These are phyloP conservation scores for Vachellia pachyceras DNA, from an alignment of 306 rosid species.

Conservation along the genomic window DNA sequence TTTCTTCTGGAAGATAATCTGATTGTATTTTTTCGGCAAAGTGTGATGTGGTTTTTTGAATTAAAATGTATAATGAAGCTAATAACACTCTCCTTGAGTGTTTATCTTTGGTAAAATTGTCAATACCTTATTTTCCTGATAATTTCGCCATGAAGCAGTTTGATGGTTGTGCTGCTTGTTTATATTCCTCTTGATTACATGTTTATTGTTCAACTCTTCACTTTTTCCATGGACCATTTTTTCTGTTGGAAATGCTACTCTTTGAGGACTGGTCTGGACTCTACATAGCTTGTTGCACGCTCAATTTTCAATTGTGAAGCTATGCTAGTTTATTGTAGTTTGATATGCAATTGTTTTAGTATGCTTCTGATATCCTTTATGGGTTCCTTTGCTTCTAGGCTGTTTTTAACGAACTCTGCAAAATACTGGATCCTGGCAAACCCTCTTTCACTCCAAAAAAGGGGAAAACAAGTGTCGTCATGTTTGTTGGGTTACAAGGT, in stretches of 20 bases:
- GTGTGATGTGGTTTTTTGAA: not conserved
- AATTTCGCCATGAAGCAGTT: not conserved
- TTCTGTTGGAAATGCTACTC: not conserved
- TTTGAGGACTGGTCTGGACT: constrained; percentile 4
- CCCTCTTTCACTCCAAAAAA: constrained; percentile 83
- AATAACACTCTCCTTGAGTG: not conserved
- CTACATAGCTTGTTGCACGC: not conserved
- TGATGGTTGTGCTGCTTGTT: constrained; percentile 14
- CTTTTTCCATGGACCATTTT: not conserved
- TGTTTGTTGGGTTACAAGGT: constrained; percentile 82
- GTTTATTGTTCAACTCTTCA: not conserved
- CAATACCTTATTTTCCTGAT: not conserved
- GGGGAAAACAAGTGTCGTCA: constrained; percentile 73
- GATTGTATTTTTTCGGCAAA: not conserved
- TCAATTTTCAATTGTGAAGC: not conserved
- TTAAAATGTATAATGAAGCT: not conserved
- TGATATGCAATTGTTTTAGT: constrained; percentile 11
- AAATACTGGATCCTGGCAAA: constrained; percentile 90
- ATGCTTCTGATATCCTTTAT: constrained; percentile 26
- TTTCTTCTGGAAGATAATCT: not conserved
- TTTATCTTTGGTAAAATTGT: not conserved
- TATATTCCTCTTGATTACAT: not conserved
- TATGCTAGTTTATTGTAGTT: constrained; percentile 20
- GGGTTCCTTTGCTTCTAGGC: constrained; percentile 59
- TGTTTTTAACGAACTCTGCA: constrained; percentile 83